Conservation (phyloP, 805 yeast genomes). For the Ogataea ramenticola region DNA sequence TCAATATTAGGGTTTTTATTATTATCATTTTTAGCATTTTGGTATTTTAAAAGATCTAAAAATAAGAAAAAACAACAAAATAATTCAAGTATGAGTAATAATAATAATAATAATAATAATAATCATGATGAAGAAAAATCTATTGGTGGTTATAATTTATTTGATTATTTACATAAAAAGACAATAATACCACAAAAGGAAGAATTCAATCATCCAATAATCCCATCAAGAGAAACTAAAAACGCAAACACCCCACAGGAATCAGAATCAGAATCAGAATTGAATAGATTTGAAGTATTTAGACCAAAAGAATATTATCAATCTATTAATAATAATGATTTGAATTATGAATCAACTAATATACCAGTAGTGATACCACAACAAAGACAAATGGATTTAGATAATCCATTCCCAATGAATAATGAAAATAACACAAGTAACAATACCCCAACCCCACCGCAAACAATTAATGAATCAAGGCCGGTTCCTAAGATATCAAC, state of each 20-base stretch:
- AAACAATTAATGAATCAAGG: not conserved
- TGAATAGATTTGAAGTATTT: not conserved
- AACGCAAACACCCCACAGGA: not conserved
- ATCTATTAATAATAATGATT: no score
- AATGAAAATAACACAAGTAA: not conserved
- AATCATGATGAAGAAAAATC: not conserved
- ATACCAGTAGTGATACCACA: not conserved
- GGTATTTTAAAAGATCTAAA: conserved; percentile 6
- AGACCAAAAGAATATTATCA: not conserved
- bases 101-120: not conserved
- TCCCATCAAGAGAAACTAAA: conserved; percentile 1
- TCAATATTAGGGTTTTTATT: conserved; percentile 6
- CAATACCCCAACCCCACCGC: not conserved
- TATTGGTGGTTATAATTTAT: not conserved
- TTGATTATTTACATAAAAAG: not conserved
- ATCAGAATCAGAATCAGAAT: not conserved
- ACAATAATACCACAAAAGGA: no score
- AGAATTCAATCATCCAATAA: not conserved
- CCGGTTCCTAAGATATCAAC: no score
- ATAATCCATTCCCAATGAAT: not conserved
- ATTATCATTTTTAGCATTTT: conserved; percentile 7
- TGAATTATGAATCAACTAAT: not conserved
- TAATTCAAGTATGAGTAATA: no score
- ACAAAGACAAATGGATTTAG: not conserved
- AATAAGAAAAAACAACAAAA: not conserved